Conservation (phyloP, 192 early-diverging fungal species). For the Bifiguratus adelaidae region DNA sequence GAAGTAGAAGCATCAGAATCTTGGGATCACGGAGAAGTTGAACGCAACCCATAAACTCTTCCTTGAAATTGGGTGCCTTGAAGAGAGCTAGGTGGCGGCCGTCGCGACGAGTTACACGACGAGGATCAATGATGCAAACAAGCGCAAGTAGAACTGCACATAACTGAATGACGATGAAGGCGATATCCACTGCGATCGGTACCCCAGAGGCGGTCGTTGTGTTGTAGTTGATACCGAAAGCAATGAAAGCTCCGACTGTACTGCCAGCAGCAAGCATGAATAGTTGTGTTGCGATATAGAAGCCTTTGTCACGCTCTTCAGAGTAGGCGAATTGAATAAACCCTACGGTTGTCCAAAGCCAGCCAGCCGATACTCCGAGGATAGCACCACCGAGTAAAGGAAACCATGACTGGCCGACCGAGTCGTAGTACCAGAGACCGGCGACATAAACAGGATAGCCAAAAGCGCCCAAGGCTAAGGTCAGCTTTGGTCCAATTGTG, state of each 20-base stretch:
- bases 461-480: slow-evolving; percentile 4
- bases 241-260: background rate
- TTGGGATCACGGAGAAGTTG: background rate
- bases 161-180: slow-evolving; percentile 1
- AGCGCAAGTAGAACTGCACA: background rate
- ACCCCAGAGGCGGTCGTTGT: background rate
- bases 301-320: slow-evolving; percentile 1
- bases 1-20: background rate
- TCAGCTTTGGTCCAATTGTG: slow-evolving; percentile 11
- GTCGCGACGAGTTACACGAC: background rate
- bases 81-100: background rate
- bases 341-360: background rate
- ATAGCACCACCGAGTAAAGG: slow-evolving; percentile 1
- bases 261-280: background rate
- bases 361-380: background rate
- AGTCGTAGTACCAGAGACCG: background rate
- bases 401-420: background rate
- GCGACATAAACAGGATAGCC: background rate
- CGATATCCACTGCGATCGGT: background rate
- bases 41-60: background rate
- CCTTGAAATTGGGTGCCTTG: background rate
- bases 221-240: background rate
- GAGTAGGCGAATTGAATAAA: slow-evolving; percentile 1
- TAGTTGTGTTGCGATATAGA: background rate
- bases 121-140: background rate